Evolutionary conservation across 2,329 filamentous ascomycete genomes (phyloP), one percentile per base, ranked within the genome.

Genomic region (Diaporthe vexans): DNA sequence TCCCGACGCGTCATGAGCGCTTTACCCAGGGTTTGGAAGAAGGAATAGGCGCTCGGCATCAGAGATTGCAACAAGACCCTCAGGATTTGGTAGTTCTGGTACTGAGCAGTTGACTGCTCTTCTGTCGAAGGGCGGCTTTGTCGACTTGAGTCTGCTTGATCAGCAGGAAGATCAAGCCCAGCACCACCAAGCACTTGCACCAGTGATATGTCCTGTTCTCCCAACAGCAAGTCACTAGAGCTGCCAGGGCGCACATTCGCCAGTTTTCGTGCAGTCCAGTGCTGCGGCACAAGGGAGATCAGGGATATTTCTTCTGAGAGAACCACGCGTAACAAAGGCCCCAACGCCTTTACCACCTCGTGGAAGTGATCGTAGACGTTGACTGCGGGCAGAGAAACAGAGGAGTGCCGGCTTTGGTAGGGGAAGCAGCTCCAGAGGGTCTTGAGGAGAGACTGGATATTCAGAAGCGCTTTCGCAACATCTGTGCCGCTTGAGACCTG

Each of bases 321-420:
- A 74, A 95, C 94, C 70, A 93, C 92, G 56, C 94, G 90, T 77
- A 98, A 89, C 21, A 99, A 85, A 33, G 92, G 91, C 4, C 95
- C 95, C 46, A 98, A 88, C 35, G 91, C 91, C 76, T 91, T 89
- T 33, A 97, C 89, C 51, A 98, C 85, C n/a, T 87, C 84, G 58
- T 91, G 87, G 81, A 97, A 97, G 81, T 94, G 92, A 81, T 98
- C 96, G 43, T 92, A 94, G 29, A 97, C 89, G 80, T 97, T 97
- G 78, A 97, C 89, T 35, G 91, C 89, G 72, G 90, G 91, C 79
- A 98, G 94, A 15, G 93, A 89, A 40, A 91, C 89, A 13, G 85
- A 86, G 69, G 90, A 88, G 35, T 92, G 90, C 73, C 94, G 89
- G 71, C 90, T 89, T 73, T 91, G 91, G 80, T 90, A 92, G 67